phyloP scores from a whole-genome alignment of 306 rosid species.

The Ormosia emarginata region DNA sequence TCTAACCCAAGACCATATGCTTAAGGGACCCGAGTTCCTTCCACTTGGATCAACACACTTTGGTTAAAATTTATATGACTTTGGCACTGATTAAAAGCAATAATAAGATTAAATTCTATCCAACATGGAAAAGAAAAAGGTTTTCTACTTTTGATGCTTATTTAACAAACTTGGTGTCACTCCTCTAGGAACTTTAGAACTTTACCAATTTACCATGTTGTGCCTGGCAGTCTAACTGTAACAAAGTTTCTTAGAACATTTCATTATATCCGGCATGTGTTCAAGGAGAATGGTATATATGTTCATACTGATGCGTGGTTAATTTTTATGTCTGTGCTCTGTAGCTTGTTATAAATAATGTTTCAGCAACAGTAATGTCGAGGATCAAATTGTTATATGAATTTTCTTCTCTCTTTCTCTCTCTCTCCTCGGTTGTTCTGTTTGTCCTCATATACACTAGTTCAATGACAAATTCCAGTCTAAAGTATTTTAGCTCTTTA shows the following conservation, averaged over 20 bases:
- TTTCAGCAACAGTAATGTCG: neutral
- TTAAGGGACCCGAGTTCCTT: no score
- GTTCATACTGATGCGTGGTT: constrained; percentile 9
- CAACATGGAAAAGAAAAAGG: neutral
- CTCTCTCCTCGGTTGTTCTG: neutral
- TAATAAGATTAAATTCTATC: neutral
- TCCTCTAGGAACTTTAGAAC: neutral
- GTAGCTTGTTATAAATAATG: neutral
- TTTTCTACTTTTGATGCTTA: constrained; percentile 12
- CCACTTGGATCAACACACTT: no score
- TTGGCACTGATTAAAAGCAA: constrained; percentile 5
- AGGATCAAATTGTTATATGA: constrained; percentile 4
- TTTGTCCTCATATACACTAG: neutral
- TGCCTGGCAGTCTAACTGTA: neutral
- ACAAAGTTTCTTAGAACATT: neutral
- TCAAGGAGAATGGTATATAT: neutral
- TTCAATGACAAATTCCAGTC: constrained; percentile 6
- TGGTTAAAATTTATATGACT: neutral
- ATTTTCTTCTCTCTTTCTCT: neutral
- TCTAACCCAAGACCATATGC: no score
- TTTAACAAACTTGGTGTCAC: neutral
- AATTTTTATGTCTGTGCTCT: constrained; percentile 21
- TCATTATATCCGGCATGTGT: neutral
- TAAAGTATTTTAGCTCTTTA: constrained; percentile 20
- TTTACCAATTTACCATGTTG: neutral